Base-by-base conservation (phyloP, 352 stramenopile genomes). In the Pythium oligandrum region DNA sequence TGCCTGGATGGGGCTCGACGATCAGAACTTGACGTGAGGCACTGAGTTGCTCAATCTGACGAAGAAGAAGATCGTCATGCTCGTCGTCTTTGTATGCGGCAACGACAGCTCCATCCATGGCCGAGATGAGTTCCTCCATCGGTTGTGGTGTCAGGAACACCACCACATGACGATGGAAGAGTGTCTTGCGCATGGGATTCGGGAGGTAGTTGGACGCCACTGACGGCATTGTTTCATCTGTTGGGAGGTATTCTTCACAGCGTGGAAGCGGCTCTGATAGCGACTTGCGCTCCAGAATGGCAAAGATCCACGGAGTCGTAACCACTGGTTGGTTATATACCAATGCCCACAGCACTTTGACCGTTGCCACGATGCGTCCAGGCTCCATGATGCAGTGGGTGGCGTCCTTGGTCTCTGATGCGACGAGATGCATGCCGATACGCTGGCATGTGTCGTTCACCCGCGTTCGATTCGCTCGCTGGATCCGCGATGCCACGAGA, bases 341-440 rank as follows among this genome's bases (percentile, higher is more conserved):
- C 11, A 95, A 70, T 7, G 85, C 80, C 85, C 85, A 95, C 7
- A 95, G 70, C 51, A 93, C 76, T 48, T 95, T 95, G 31, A 91
- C 75, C 1, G 85, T 95, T 31, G 81, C 85, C 34, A 93, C 76
- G 57, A 93, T 78, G 38, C 62, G 72, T 4, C 78, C 85, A n/a
- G 78, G 69, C 48, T 95, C 85, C 78, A 91, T 88, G 55, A 95
- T 85, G 53, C 85, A 95, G 49, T 95, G 83, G 5, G 83, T 95
- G 6, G 81, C 81, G 32, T 87, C 63, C 50, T 79, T 75, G 43
- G 62, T 83, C 52, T 86, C 65, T 1, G 43, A 51, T 11, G 63
- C 40, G 54, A 93, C 61, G 45, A 92, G 63, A 48, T 95, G 85
- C 77, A 95, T 93, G 44, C 83, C 85, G 34, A 90, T 75, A 34